phyloP scores from a whole-genome alignment of 208 protist species.

The Borovskyia barvae region DNA sequence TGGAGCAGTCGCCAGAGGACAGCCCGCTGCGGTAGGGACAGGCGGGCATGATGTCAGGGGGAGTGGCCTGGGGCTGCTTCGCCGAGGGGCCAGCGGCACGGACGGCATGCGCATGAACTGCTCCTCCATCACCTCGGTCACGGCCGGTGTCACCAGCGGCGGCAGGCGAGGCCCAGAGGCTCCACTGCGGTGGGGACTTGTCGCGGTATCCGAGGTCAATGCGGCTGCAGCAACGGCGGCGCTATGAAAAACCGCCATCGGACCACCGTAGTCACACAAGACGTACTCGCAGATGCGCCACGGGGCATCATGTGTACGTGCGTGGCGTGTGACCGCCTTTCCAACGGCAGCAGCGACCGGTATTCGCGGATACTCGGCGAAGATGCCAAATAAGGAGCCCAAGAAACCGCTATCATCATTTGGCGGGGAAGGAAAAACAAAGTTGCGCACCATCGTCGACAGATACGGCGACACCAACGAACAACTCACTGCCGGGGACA shows the following conservation, averaged over 20 bases:
- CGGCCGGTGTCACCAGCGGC: background rate
- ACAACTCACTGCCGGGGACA: background rate
- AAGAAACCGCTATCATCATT: constrained; percentile 14
- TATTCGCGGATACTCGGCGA: constrained; percentile 23
- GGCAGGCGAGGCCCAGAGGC: background rate
- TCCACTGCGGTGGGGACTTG: background rate
- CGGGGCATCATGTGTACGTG: constrained; percentile 31
- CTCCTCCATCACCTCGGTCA: background rate
- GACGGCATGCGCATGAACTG: constrained; percentile 23
- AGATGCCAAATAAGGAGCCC: constrained; percentile 23
- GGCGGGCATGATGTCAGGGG: constrained; percentile 2
- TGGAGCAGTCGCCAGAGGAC: background rate
- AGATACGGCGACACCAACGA: constrained; percentile 11
- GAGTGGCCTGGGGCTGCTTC: constrained; percentile 10
- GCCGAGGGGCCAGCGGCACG: constrained; percentile 17
- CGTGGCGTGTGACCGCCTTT: constrained; percentile 23
- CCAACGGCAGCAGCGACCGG: constrained; percentile 31
- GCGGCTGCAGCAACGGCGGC: background rate
- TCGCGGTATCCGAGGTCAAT: background rate
- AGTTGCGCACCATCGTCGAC: constrained; percentile 35
- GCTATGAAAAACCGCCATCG: constrained; percentile 29
- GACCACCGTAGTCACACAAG: constrained; percentile 58
- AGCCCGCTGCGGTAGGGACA: background rate
- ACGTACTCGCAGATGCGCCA: constrained; percentile 53
- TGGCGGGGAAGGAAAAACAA: constrained; percentile 8